phyloP scores from a whole-genome alignment of 176 grass and related monocot species.

The Aegilops tauschii region DNA sequence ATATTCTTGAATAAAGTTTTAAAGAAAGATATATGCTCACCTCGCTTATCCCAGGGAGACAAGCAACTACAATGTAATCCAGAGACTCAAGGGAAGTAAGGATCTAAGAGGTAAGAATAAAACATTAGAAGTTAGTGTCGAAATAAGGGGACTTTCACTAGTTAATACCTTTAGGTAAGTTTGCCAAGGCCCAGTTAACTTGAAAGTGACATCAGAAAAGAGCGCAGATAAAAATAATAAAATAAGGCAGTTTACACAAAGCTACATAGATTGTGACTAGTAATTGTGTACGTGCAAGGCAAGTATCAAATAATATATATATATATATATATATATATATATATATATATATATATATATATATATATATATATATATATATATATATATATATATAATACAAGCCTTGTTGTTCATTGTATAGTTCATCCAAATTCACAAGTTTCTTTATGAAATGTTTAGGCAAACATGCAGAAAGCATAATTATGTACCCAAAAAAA shows the following conservation, averaged over 20 bases:
- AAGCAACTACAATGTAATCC: constrained; percentile 68
- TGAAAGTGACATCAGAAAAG: background rate
- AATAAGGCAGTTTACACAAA: background rate
- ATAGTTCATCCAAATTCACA: background rate
- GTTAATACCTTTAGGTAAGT: background rate
- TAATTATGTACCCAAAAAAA: too few species aligned
- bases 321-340: too few species aligned
- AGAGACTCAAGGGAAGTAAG: constrained; percentile 69
- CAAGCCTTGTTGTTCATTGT: background rate
- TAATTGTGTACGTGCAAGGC: background rate
- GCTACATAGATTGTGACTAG: background rate
- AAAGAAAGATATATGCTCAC: constrained; percentile 25
- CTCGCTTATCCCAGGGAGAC: constrained; percentile 93
- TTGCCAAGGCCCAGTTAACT: background rate
- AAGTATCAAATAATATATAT: background rate
- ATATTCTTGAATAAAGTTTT: background rate
- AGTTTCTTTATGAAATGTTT: background rate
- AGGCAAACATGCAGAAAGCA: background rate
- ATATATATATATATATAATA: background rate
- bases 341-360: too few species aligned
- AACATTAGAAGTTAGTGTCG: background rate
- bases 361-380: too few species aligned
- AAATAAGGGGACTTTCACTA: background rate
- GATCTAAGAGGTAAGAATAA: constrained; percentile 46
- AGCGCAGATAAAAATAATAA: background rate